phyloP scores from a whole-genome alignment of 2,329 filamentous ascomycete species.

The Xylaria sp. region DNA sequence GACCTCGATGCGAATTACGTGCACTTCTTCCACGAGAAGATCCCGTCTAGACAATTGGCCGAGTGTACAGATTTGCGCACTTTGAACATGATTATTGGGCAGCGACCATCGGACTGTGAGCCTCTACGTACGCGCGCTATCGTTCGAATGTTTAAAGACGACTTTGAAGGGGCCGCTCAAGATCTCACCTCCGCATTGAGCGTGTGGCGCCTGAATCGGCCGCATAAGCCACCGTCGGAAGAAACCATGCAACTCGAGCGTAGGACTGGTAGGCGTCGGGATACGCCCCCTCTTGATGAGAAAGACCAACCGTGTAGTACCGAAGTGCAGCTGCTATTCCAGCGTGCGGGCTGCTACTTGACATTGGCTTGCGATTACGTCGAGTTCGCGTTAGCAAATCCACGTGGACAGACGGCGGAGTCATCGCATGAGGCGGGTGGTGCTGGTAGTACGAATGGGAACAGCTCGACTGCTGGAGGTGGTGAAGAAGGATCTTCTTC shows the following conservation, averaged over 20 bases:
- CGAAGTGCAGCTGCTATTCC: constrained; percentile 69
- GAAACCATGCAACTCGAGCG: constrained; percentile 46
- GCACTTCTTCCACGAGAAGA: constrained; percentile 92
- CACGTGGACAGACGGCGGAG: constrained; percentile 20
- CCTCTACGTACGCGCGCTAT: constrained; percentile 68
- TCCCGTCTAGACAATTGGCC: constrained; percentile 67
- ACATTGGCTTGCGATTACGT: constrained; percentile 65
- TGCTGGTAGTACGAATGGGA: constrained; percentile 21
- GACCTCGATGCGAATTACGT: constrained; percentile 77
- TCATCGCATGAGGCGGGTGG: constrained; percentile 19
- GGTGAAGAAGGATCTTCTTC: constrained; percentile 10
- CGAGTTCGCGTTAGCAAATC: constrained; percentile 43
- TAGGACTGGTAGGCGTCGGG: constrained; percentile 33
- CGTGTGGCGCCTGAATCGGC: constrained; percentile 47
- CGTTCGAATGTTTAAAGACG: constrained; percentile 69
- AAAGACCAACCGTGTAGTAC: constrained; percentile 65
- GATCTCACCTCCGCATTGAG: constrained; percentile 66
- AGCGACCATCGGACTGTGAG: constrained; percentile 58
- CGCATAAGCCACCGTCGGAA: constrained; percentile 40
- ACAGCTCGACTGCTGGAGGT: constrained; percentile 9
- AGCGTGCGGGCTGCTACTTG: constrained; percentile 67
- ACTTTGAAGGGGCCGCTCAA: constrained; percentile 61
- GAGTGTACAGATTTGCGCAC: constrained; percentile 64
- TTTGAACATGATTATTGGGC: constrained; percentile 62
- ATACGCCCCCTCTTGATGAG: constrained; percentile 31